Conservation (phyloP, 73 alveolate genomes). For the Paramecium biaurelia region DNA sequence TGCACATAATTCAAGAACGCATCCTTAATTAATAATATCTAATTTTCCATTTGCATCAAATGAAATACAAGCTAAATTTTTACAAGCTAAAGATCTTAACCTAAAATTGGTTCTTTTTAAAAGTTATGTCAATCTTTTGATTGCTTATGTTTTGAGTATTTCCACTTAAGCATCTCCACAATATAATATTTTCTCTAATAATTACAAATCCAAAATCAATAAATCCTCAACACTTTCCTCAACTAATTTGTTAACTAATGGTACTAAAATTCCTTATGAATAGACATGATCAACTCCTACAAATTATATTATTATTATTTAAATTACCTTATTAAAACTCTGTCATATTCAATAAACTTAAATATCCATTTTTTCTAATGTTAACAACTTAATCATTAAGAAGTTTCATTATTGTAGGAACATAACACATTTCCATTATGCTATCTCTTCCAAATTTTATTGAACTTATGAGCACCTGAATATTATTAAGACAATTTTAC, state of each 20-base stretch:
- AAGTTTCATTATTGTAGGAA: conserved; percentile 46
- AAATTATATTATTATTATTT: too few relatives aligned
- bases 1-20: conserved; percentile 45
- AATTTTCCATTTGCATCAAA: conserved; percentile 52
- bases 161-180: conserved; percentile 54
- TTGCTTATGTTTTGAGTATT: conserved; percentile 50
- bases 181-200: conserved; percentile 38
- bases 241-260: conserved; percentile 51
- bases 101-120: conserved; percentile 35
- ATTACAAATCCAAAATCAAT: conserved; percentile 6
- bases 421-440: conserved; percentile 19
- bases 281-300: conserved; percentile 54
- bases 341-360: conserved; percentile 42
- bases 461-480: conserved; percentile 37
- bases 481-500: neutral
- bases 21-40: conserved; percentile 38
- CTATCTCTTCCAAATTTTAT: conserved; percentile 59
- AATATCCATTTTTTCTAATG: conserved; percentile 55
- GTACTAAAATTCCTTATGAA: neutral
- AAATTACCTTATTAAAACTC: conserved; percentile 49
- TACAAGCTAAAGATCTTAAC: conserved; percentile 48
- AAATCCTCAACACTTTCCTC: conserved; percentile 52
- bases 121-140: conserved; percentile 45
- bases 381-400: neutral
- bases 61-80: conserved; percentile 53